Evolutionary conservation across 495 filamentous ascomycete genomes (phyloP).

Genomic region (Aspergillus leporis): DNA sequence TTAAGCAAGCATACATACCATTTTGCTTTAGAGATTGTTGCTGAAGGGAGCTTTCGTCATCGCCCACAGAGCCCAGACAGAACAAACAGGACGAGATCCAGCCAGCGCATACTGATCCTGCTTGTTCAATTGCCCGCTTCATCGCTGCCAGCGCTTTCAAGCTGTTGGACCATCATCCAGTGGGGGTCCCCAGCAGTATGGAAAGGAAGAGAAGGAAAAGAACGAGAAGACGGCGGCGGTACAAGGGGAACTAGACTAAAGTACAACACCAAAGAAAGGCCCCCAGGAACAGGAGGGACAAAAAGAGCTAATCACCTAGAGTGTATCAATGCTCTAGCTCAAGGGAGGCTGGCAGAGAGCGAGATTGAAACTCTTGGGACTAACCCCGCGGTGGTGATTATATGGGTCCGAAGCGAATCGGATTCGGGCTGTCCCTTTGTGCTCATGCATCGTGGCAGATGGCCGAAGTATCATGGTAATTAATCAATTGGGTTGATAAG

Average conservation of each 20-base stretch:
- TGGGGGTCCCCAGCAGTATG: not conserved
- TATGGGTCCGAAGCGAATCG: constrained; percentile 1
- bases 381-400: not conserved
- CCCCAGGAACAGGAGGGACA: constrained; percentile 3
- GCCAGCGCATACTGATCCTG: constrained; percentile 42
- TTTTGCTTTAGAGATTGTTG: constrained; percentile 29
- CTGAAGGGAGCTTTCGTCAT: constrained; percentile 26
- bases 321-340: not conserved
- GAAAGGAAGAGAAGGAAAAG: constrained; percentile 16
- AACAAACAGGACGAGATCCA: constrained; percentile 47
- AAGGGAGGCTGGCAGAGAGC: constrained; percentile 4
- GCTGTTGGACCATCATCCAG: constrained; percentile 32
- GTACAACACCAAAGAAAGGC: not conserved
- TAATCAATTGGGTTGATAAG: not conserved
- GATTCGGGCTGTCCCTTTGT: not conserved
- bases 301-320: constrained; percentile 6
- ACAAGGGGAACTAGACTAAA: not conserved
- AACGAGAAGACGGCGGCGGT: constrained; percentile 7
- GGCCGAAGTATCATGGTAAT: not conserved
- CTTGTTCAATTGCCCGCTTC: constrained; percentile 44
- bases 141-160: constrained; percentile 46
- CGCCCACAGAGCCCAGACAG: constrained; percentile 31
- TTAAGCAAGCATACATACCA: constrained; percentile 16
- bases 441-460: not conserved
- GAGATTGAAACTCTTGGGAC: constrained; percentile 8